Conservation (phyloP, 1,284 basidiomycete genomes). For the Boletus semigastroideus region DNA sequence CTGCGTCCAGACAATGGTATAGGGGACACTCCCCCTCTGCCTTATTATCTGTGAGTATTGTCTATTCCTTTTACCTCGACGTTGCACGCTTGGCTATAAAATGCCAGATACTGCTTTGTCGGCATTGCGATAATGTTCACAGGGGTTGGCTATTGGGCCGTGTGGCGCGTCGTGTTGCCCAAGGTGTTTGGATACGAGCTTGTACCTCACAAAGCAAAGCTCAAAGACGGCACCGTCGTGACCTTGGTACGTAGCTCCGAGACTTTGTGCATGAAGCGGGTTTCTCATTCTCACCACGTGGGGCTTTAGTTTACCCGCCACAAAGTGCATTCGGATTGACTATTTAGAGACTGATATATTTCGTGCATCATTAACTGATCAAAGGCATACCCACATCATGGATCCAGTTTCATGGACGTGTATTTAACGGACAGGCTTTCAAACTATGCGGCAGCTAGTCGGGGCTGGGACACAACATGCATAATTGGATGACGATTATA, state of each 20-base stretch:
- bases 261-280: background rate
- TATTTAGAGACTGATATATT: too few species aligned
- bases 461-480: too few species aligned
- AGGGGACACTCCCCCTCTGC: constrained; percentile 59
- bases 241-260: constrained; percentile 43
- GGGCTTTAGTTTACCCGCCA: constrained; percentile 19
- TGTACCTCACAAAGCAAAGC: constrained; percentile 45
- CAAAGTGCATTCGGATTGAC: constrained; percentile 9
- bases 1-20: constrained; percentile 51
- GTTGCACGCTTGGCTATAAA: background rate
- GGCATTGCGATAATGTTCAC: constrained; percentile 49
- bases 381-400: too few species aligned
- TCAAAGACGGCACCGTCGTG: constrained; percentile 57
- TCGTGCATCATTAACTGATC: too few species aligned
- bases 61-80: background rate
- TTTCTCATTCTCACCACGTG: background rate
- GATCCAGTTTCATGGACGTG: too few species aligned
- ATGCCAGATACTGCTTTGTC: constrained; percentile 51
- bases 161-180: constrained; percentile 52
- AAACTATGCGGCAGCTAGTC: too few species aligned
- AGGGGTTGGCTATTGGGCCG: constrained; percentile 56
- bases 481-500: too few species aligned
- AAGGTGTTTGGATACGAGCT: constrained; percentile 49
- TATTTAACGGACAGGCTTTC: too few species aligned
- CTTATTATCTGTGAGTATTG: constrained; percentile 52